A percentile compares a stretch with the other conserved stretches of the same genome.
These are phyloP conservation scores for Candida corydali DNA, from an alignment of 805 yeast genomes.

Conservation along the genomic window DNA sequence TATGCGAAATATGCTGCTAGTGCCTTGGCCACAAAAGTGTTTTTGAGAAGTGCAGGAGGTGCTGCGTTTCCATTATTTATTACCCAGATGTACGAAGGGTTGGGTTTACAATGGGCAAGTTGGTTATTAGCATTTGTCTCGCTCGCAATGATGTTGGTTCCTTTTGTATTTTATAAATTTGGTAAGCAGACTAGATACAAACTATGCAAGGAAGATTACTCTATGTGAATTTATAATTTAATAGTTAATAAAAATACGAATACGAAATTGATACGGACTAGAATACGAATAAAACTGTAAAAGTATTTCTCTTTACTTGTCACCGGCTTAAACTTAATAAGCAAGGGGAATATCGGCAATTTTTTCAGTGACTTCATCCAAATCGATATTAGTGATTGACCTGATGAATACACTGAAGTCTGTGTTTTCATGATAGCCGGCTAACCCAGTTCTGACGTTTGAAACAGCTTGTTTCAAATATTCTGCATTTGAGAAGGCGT, in stretches of 20 bases:
- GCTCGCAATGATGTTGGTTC: constrained; percentile 70
- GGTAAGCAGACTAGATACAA: constrained; percentile 62
- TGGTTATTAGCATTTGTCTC: constrained; percentile 76
- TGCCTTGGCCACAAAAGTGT: constrained; percentile 79
- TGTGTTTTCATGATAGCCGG: constrained; percentile 77
- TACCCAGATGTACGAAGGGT: constrained; percentile 71
- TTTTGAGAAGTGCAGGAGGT: constrained; percentile 78
- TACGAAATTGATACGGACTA: not conserved
- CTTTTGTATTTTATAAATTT: constrained; percentile 65
- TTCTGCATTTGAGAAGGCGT: constrained; percentile 61
- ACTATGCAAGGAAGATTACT: constrained; percentile 50
- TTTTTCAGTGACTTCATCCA: constrained; percentile 42
- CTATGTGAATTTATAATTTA: not conserved
- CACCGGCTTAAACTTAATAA: no score
- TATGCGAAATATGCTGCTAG: constrained; percentile 78
- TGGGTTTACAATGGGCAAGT: constrained; percentile 79
- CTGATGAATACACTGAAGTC: constrained; percentile 74
- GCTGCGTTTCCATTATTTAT: constrained; percentile 82
- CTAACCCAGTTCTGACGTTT: constrained; percentile 35
- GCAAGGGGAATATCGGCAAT: constrained; percentile 34
- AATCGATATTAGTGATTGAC: constrained; percentile 40
- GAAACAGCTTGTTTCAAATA: constrained; percentile 33
- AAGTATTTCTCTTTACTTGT: no score
- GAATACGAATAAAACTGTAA: not conserved
- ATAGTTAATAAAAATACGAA: not conserved